Evolutionary conservation across 352 stramenopile species (phyloP).

Genomic region (Aphanomyces euteiches): DNA sequence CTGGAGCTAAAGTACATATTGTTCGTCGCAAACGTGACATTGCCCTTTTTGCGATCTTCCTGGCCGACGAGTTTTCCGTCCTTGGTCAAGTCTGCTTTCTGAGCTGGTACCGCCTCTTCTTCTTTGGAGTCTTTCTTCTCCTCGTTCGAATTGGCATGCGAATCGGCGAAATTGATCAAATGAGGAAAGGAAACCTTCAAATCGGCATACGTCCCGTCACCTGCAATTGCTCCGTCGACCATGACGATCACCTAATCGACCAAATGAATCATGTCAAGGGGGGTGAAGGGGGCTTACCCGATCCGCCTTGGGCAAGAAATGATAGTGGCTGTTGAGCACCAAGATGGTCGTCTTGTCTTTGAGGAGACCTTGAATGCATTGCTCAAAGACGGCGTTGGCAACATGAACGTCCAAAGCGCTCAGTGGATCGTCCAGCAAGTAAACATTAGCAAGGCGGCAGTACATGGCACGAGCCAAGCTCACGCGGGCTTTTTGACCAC

Average conservation of each 20-base stretch:
- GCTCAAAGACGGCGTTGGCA: slow-evolving; percentile 90
- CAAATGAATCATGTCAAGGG: background rate
- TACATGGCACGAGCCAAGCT: slow-evolving; percentile 40
- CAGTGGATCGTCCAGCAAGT: slow-evolving; percentile 95
- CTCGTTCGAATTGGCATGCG: too few relatives aligned
- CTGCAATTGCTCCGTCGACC: slow-evolving; percentile 34
- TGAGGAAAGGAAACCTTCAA: slow-evolving; percentile 1
- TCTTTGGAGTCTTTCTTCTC: background rate
- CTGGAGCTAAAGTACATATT: slow-evolving; percentile 38
- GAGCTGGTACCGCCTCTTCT: slow-evolving; percentile 13
- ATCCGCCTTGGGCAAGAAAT: slow-evolving; percentile 65
- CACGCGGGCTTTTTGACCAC: slow-evolving; percentile 43
- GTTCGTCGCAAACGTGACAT: slow-evolving; percentile 37
- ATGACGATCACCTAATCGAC: slow-evolving; percentile 35
- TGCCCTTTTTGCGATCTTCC: slow-evolving; percentile 38
- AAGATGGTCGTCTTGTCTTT: slow-evolving; percentile 88
- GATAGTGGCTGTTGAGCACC: slow-evolving; percentile 94
- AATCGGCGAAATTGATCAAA: background rate
- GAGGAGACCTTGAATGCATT: slow-evolving; percentile 88
- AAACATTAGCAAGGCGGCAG: slow-evolving; percentile 87
- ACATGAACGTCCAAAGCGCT: slow-evolving; percentile 97
- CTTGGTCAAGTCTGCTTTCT: background rate
- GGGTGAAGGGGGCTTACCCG: slow-evolving; percentile 31
- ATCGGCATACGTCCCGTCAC: slow-evolving; percentile 33
- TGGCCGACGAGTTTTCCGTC: slow-evolving; percentile 22